Evolutionary conservation across 2,329 filamentous ascomycete species (phyloP).

Genomic region (Mollisiaceae sp.): DNA sequence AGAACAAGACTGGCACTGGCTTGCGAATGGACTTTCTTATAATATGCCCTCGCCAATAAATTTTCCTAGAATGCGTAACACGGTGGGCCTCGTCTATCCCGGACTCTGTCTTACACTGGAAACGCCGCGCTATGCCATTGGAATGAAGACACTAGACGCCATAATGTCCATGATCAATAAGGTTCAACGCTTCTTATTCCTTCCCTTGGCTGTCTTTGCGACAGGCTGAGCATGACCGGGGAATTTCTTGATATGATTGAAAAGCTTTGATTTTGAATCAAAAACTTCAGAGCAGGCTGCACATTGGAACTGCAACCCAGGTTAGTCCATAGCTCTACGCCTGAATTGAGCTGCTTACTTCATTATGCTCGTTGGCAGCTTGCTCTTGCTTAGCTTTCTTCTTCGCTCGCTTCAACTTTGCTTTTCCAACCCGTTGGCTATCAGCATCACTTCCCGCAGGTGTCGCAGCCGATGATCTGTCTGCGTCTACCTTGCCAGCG

Average conservation of each 20-base stretch:
- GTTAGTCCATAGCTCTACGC: constrained; percentile 1
- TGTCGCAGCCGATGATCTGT: constrained; percentile 10
- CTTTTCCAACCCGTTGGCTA: constrained; percentile 51
- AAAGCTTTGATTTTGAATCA: constrained; percentile 64
- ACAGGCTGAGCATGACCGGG: constrained; percentile 57
- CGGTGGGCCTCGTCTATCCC: not conserved
- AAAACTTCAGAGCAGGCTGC: constrained; percentile 61
- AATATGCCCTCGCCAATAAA: not conserved
- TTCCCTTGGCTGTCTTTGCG: constrained; percentile 34
- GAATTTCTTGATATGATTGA: constrained; percentile 63
- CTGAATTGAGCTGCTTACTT: constrained; percentile 24
- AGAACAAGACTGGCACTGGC: constrained; percentile 9
- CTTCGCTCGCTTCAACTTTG: constrained; percentile 57
- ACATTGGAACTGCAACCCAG: constrained; percentile 53
- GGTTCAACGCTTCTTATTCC: constrained; percentile 26
- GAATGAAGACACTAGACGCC: not conserved
- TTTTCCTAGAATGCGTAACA: not conserved
- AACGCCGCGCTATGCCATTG: constrained; percentile 9
- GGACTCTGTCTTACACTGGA: not conserved
- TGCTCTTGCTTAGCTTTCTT: constrained; percentile 48
- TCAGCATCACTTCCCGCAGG: constrained; percentile 21
- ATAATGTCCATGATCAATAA: not conserved
- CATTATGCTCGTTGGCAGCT: constrained; percentile 26
- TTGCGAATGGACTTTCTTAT: not conserved
- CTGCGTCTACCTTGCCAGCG: not conserved